phyloP scores from a whole-genome alignment of 2,329 filamentous ascomycete species.

The Alternaria infectoria region DNA sequence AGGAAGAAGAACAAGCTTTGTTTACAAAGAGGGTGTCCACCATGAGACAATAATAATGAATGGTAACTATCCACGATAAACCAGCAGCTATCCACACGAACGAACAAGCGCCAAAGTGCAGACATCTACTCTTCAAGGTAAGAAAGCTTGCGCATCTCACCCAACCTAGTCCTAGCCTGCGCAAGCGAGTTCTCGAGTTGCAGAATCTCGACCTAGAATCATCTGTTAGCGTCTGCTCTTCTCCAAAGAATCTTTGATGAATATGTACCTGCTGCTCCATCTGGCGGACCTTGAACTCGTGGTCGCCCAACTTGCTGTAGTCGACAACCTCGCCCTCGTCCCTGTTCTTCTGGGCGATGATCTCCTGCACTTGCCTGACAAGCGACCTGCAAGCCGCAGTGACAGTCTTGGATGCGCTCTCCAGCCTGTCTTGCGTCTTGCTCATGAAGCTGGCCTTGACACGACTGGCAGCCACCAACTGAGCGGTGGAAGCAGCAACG shows the following conservation, averaged over 20 bases:
- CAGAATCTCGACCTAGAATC: constrained; percentile 84
- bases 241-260: not conserved
- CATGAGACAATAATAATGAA: not conserved
- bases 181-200: constrained; percentile 89
- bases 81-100: not conserved
- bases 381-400: constrained; percentile 85
- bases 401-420: constrained; percentile 91
- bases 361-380: constrained; percentile 90
- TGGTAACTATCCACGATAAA: not conserved
- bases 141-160: constrained; percentile 97
- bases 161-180: constrained; percentile 79
- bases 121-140: constrained; percentile 64
- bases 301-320: constrained; percentile 84
- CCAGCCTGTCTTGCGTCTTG: constrained; percentile 90
- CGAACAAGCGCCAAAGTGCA: not conserved
- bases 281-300: constrained; percentile 98
- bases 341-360: constrained; percentile 85
- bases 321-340: constrained; percentile 82
- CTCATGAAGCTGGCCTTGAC: constrained; percentile 99
- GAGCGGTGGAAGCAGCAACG: constrained; percentile 92
- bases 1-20: not conserved
- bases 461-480: constrained; percentile 91
- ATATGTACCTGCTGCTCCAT: constrained; percentile 98
- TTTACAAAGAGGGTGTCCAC: not conserved
- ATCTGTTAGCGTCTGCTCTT: constrained; percentile 17